A percentile compares a stretch with the other conserved stretches of the same genome.
Conservation (phyloP, 1,284 basidiomycete genomes). For the Tylopilus sp. region DNA sequence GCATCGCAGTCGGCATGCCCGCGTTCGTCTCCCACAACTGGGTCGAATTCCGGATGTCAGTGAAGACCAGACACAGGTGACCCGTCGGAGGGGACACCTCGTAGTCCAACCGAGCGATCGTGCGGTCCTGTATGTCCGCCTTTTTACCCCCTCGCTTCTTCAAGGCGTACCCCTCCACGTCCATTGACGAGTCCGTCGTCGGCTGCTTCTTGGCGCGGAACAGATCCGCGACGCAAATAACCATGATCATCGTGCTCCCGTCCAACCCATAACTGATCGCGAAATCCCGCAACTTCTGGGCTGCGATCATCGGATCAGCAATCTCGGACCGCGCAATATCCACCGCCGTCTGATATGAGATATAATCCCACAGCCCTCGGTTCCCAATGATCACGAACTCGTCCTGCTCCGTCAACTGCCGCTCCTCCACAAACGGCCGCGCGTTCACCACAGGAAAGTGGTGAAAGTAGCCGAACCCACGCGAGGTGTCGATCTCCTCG, state of each 20-base stretch:
- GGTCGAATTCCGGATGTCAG: constrained; percentile 97
- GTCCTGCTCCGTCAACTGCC: constrained; percentile 80
- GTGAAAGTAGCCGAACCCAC: constrained; percentile 94
- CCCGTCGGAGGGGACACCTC: constrained; percentile 90
- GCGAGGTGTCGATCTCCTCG: constrained; percentile 88
- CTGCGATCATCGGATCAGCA: constrained; percentile 93
- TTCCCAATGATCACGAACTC: constrained; percentile 98
- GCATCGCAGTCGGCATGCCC: constrained; percentile 95
- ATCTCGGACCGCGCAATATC: constrained; percentile 90
- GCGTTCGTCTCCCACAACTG: constrained; percentile 96
- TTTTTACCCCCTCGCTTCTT: constrained; percentile 41
- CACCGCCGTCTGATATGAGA: constrained; percentile 94
- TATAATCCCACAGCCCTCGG: constrained; percentile 89
- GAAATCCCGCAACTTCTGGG: constrained; percentile 95
- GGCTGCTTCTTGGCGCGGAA: constrained; percentile 57
- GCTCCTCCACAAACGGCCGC: constrained; percentile 73
- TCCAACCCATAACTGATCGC: constrained; percentile 97
- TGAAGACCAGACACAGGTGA: constrained; percentile 93
- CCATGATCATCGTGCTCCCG: constrained; percentile 98
- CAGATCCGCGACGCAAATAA: constrained; percentile 81
- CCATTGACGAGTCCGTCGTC: constrained; percentile 45
- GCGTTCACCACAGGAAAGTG: constrained; percentile 91
- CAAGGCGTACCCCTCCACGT: constrained; percentile 40
- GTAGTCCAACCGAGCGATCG: constrained; percentile 63
- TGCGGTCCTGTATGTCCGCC: constrained; percentile 53